These are phyloP conservation scores for Colletotrichum lupini DNA, from an alignment of 2,329 filamentous ascomycete genomes.

Conservation along the genomic window DNA sequence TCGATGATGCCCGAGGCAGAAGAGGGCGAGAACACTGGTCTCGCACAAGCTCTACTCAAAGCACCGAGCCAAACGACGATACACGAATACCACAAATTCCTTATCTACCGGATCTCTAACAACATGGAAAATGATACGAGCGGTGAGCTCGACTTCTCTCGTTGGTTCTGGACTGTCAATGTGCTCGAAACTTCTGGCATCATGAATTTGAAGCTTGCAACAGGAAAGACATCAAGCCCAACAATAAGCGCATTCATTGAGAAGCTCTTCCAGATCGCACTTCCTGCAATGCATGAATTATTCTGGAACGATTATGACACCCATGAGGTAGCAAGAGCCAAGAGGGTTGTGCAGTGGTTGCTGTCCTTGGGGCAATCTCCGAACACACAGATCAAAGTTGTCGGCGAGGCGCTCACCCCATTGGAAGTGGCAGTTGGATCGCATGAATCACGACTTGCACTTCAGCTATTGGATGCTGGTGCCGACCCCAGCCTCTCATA, in stretches of 20 bases:
- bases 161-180: neutral
- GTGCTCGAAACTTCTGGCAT: neutral
- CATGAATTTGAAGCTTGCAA: neutral
- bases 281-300: too few relatives aligned
- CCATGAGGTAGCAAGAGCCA: neutral
- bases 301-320: too few relatives aligned
- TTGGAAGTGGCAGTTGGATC: neutral
- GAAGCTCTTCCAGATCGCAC: neutral
- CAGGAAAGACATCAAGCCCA: neutral
- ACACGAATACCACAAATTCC: neutral
- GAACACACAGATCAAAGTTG: neutral
- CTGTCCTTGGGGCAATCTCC: neutral
- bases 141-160: too few relatives aligned
- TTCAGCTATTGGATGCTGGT: neutral
- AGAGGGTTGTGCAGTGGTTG: neutral
- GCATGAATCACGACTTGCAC: neutral
- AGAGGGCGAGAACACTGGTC: neutral
- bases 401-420: neutral
- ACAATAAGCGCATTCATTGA: neutral
- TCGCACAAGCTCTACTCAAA: neutral
- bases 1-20: constrained; percentile 3
- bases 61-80: neutral
- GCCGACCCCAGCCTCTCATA: neutral
- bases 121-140: neutral
- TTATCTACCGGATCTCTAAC: neutral